Conservation (phyloP, 495 filamentous ascomycete species). For the Penicillium subrubescens region DNA sequence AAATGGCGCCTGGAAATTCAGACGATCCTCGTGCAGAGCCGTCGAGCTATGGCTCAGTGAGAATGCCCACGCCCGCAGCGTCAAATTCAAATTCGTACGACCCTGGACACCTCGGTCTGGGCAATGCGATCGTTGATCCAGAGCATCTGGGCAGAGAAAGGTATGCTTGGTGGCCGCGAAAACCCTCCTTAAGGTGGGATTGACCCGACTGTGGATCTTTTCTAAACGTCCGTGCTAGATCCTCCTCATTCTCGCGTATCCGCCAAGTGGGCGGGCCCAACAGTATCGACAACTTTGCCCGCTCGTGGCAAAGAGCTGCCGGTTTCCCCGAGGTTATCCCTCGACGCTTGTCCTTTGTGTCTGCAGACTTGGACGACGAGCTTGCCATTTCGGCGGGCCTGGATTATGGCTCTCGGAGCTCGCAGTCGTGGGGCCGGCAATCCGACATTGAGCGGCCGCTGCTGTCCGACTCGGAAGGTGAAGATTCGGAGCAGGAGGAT, state of each 20-base stretch:
- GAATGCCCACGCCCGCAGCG: slow-evolving; percentile 9
- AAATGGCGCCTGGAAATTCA: slow-evolving; percentile 18
- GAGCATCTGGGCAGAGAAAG: slow-evolving; percentile 24
- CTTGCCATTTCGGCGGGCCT: slow-evolving; percentile 32
- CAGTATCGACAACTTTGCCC: slow-evolving; percentile 90
- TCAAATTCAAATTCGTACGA: slow-evolving; percentile 25
- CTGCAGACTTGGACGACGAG: slow-evolving; percentile 54
- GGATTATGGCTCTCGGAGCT: slow-evolving; percentile 34
- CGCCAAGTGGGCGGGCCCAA: slow-evolving; percentile 88
- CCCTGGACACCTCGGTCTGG: slow-evolving; percentile 15
- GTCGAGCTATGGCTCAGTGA: slow-evolving; percentile 11
- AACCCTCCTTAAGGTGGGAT: not conserved
- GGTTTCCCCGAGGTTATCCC: slow-evolving; percentile 84
- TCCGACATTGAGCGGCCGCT: slow-evolving; percentile 33
- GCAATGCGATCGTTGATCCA: slow-evolving; percentile 18
- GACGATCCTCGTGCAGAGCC: slow-evolving; percentile 11
- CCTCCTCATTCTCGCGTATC: slow-evolving; percentile 73
- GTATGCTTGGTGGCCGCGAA: slow-evolving; percentile 3
- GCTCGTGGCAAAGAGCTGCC: slow-evolving; percentile 91
- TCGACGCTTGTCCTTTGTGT: slow-evolving; percentile 69
- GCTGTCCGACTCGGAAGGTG: slow-evolving; percentile 27
- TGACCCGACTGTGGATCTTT: not conserved
- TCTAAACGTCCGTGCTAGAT: slow-evolving; percentile 25
- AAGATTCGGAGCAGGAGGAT: slow-evolving; percentile 11
- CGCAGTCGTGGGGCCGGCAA: slow-evolving; percentile 25